Evolutionary conservation across 2,329 filamentous ascomycete genomes (phyloP).

Genomic region (Pseudogymnoascus sp.): DNA sequence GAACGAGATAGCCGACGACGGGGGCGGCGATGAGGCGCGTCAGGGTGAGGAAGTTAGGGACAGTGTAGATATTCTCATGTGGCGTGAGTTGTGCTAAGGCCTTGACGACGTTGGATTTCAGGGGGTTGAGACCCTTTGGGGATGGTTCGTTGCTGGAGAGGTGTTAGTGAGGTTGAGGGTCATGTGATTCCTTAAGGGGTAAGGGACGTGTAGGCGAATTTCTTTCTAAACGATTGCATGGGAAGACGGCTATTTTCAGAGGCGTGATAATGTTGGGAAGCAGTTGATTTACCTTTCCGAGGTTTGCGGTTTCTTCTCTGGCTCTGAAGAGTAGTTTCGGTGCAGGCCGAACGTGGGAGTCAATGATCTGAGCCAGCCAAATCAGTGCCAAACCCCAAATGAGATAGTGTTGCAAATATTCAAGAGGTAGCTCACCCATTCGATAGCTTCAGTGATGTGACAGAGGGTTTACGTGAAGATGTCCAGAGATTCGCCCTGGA

Average conservation of each 20-base stretch:
- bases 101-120: conserved; percentile 18
- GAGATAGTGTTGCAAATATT: neutral
- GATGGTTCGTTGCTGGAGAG: neutral
- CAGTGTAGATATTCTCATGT: conserved; percentile 89
- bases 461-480: neutral
- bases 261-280: neutral
- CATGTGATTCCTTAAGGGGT: neutral
- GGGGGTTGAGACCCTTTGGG: neutral
- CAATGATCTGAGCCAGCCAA: neutral
- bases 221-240: neutral
- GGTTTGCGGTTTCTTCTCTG: neutral
- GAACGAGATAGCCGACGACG: conserved; percentile 76
- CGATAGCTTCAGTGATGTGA: neutral
- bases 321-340: conserved; percentile 5
- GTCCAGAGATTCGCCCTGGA: conserved; percentile 2
- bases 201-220: neutral
- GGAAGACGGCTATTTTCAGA: neutral
- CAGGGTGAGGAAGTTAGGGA: conserved; percentile 90
- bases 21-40: conserved; percentile 77
- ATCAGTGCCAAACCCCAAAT: neutral
- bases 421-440: neutral
- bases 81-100: conserved; percentile 28
- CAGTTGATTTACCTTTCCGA: neutral
- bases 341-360: neutral
- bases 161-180: neutral